A percentile compares a stretch with the other conserved stretches of the same genome.
Evolutionary conservation across 208 protist genomes (phyloP).

Genomic region (Novymonas esmeraldas): DNA sequence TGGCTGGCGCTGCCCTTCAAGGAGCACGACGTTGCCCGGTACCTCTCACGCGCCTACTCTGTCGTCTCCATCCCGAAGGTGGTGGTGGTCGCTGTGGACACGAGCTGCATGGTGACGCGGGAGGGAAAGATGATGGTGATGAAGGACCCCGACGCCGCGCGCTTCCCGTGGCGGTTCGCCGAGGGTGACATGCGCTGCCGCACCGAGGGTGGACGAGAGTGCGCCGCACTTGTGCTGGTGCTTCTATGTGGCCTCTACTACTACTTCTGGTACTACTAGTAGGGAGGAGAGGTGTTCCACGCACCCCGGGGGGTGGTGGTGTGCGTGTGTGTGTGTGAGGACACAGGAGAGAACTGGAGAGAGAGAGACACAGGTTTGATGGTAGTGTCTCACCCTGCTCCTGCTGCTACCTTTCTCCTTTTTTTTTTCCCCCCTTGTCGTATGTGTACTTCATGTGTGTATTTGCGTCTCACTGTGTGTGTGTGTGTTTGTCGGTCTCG

Average conservation of each 20-base stretch:
- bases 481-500: too few species aligned
- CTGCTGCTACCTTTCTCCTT: not conserved
- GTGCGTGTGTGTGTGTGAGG: constrained; percentile 13
- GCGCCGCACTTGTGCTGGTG: constrained; percentile 15
- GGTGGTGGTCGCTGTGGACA: constrained; percentile 44
- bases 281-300: not conserved
- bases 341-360: too few species aligned
- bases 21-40: constrained; percentile 22
- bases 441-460: too few species aligned
- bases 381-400: too few species aligned
- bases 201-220: constrained; percentile 10
- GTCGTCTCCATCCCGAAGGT: constrained; percentile 50
- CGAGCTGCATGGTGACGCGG: constrained; percentile 38
- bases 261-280: constrained; percentile 21
- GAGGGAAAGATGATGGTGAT: constrained; percentile 40
- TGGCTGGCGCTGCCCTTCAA: constrained; percentile 66
- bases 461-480: too few species aligned
- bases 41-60: constrained; percentile 28
- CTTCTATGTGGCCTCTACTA: constrained; percentile 14
- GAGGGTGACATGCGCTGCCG: constrained; percentile 20
- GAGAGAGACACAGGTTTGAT: too few species aligned
- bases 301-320: not conserved
- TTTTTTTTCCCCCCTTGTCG: not conserved
- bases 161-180: constrained; percentile 56
- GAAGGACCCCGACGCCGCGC: constrained; percentile 31